phyloP scores from a whole-genome alignment of 257 asterid species.

The Solanum medicagineum region DNA sequence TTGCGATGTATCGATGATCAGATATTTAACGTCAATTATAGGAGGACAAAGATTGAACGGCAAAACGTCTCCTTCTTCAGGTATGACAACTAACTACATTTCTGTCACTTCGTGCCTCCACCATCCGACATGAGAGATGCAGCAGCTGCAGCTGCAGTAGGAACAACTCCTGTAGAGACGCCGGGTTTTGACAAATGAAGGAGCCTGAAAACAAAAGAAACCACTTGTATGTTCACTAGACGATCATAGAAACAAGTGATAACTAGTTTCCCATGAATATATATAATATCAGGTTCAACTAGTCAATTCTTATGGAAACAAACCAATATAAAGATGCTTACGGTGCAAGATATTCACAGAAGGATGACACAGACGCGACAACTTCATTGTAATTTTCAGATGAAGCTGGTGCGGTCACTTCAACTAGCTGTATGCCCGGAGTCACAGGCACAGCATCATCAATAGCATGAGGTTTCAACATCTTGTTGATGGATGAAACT shows the following conservation, averaged over 20 bases:
- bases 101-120: constrained; percentile 36
- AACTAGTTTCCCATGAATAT: not conserved
- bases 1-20: not conserved
- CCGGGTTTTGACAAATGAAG: constrained; percentile 91
- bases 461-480: constrained; percentile 80
- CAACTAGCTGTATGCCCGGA: constrained; percentile 91
- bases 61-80: not conserved
- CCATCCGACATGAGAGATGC: constrained; percentile 95
- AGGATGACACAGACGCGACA: constrained; percentile 63
- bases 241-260: not conserved
- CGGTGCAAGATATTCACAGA: constrained; percentile 98
- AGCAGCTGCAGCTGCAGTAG: constrained; percentile 97
- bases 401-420: constrained; percentile 86
- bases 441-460: constrained; percentile 90
- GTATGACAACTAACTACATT: constrained; percentile 11
- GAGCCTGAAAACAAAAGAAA: constrained; percentile 41
- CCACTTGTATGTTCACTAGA: not conserved
- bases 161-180: constrained; percentile 68
- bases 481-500: constrained; percentile 78
- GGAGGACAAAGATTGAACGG: not conserved
- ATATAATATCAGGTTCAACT: not conserved
- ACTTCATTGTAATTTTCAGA: constrained; percentile 83
- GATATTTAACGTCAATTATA: not conserved
- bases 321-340: constrained; percentile 27
- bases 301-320: not conserved